phyloP scores from a whole-genome alignment of 352 stramenopile genomes.

The Pythium angustatum region DNA sequence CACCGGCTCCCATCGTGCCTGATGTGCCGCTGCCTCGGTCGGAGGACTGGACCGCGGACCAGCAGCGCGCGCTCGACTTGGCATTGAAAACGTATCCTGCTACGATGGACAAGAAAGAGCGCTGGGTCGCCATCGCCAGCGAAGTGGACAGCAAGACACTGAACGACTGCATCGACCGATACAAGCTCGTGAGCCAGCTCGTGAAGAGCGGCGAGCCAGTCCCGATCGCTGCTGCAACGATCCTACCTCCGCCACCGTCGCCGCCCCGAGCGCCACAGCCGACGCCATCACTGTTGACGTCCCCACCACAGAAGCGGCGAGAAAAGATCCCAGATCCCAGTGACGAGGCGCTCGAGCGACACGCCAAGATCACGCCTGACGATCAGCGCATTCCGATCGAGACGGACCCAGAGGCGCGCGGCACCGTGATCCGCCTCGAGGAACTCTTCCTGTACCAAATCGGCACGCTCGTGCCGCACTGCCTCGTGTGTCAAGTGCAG shows the following conservation, averaged over 20 bases:
- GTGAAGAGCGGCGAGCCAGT: constrained; percentile 35
- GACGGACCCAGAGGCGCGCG: constrained; percentile 52
- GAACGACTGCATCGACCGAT: constrained; percentile 85
- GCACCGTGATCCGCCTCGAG: constrained; percentile 57
- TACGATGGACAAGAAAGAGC: constrained; percentile 68
- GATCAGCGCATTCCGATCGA: constrained; percentile 50
- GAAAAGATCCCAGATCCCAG: constrained; percentile 18
- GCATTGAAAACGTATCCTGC: constrained; percentile 74
- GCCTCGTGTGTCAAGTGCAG: constrained; percentile 62
- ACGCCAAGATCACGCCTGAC: constrained; percentile 54
- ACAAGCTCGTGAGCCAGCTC: constrained; percentile 60
- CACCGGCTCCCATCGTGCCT: background rate
- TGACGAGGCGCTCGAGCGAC: constrained; percentile 25
- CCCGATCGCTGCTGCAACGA: constrained; percentile 12
- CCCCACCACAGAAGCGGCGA: background rate
- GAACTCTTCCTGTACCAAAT: constrained; percentile 79
- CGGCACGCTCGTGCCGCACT: constrained; percentile 71
- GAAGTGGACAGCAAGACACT: constrained; percentile 67
- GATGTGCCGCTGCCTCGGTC: background rate
- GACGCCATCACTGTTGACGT: background rate
- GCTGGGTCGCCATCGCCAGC: constrained; percentile 66
- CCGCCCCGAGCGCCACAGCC: background rate
- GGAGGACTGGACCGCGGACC: constrained; percentile 54
- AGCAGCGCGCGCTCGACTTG: constrained; percentile 66
- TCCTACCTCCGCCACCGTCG: background rate